A percentile compares a stretch with the other conserved stretches of the same genome.
Evolutionary conservation across 1,139 yeast species (phyloP).

Genomic region (Yamadazyma mexicana): DNA sequence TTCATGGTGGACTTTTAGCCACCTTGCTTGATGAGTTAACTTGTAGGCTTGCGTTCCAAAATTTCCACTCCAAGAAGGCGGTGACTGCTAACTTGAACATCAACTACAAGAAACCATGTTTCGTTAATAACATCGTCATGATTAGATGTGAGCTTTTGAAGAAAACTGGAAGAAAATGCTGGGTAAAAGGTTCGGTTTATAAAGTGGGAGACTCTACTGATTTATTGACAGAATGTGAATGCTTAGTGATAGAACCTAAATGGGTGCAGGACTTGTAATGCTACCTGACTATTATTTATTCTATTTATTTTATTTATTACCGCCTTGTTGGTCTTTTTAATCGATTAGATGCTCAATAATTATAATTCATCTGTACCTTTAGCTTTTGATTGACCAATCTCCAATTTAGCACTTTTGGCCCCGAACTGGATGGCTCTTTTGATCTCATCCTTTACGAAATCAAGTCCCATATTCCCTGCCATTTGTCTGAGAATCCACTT

Average conservation of each 20-base stretch:
- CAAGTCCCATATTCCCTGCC: slow-evolving; percentile 54
- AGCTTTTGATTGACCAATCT: slow-evolving; percentile 62
- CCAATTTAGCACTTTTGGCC: slow-evolving; percentile 91
- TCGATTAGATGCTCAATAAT: no score
- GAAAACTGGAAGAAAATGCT: slow-evolving; percentile 44
- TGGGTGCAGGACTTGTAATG: slow-evolving; percentile 43
- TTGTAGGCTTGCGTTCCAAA: slow-evolving; percentile 52
- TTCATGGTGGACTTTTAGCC: slow-evolving; percentile 60
- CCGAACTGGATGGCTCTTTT: slow-evolving; percentile 98
- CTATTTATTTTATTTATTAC: not conserved
- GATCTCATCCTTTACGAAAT: slow-evolving; percentile 67
- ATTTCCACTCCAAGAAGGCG: slow-evolving; percentile 41
- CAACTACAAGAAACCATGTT: slow-evolving; percentile 41
- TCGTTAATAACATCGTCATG: slow-evolving; percentile 32
- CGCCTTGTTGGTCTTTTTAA: not conserved
- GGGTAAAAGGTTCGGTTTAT: slow-evolving; percentile 42
- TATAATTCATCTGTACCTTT: slow-evolving; percentile 32
- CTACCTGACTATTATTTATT: slow-evolving; percentile 2
- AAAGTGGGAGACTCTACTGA: slow-evolving; percentile 20
- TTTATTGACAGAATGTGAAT: slow-evolving; percentile 40
- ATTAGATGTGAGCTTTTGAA: slow-evolving; percentile 34
- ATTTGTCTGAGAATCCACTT: slow-evolving; percentile 65
- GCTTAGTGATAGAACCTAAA: slow-evolving; percentile 46
- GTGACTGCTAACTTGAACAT: slow-evolving; percentile 50
- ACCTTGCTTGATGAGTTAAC: slow-evolving; percentile 55